Conservation (phyloP, 192 early-diverging fungal genomes). For the Coemansia asiatica region DNA sequence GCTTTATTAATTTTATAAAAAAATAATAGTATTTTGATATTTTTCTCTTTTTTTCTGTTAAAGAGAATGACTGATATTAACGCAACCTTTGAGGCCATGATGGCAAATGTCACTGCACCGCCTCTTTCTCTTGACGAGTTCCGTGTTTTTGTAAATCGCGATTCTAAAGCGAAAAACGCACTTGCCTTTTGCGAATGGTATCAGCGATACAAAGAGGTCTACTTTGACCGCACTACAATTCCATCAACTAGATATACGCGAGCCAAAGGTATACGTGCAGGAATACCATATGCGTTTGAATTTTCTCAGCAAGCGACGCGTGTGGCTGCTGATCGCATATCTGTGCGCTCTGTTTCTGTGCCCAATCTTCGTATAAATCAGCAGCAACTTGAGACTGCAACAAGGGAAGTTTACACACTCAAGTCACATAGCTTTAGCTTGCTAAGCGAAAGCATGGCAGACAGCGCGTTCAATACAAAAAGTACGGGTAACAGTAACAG, state of each 20-base stretch:
- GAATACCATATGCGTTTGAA: constrained; percentile 10
- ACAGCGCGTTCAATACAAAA: constrained; percentile 28
- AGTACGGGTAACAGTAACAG: constrained; percentile 14
- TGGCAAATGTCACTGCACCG: constrained; percentile 38
- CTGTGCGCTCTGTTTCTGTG: constrained; percentile 21
- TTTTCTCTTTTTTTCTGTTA: background rate
- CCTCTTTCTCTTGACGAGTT: constrained; percentile 46
- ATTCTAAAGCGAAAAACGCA: constrained; percentile 31
- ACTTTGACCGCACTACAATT: constrained; percentile 31
- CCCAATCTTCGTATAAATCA: constrained; percentile 8
- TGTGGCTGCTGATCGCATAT: background rate
- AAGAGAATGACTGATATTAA: constrained; percentile 13
- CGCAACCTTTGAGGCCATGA: constrained; percentile 42
- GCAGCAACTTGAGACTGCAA: background rate
- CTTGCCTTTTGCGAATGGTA: constrained; percentile 52
- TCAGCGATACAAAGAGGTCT: constrained; percentile 41
- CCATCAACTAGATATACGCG: constrained; percentile 8
- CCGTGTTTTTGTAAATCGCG: constrained; percentile 29
- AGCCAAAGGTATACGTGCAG: constrained; percentile 11
- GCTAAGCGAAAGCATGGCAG: constrained; percentile 19
- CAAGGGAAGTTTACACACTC: constrained; percentile 6
- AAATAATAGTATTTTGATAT: background rate
- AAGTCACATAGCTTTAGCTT: constrained; percentile 34
- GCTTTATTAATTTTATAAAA: too few relatives aligned
- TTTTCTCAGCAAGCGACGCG: background rate